phyloP scores from a whole-genome alignment of 176 grass and related monocot genomes.

The Chloris gayana region DNA sequence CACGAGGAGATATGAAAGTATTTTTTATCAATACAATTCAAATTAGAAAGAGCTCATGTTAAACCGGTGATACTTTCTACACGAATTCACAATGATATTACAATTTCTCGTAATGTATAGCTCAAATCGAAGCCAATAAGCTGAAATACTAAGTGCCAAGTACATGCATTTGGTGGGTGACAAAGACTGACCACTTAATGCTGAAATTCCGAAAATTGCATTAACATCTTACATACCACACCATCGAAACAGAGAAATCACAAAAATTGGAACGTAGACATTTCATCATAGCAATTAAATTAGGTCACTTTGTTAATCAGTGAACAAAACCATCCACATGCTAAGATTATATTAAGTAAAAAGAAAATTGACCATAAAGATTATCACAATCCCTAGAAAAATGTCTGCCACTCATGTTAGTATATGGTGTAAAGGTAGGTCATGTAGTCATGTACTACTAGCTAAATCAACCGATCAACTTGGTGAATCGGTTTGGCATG shows the following conservation, averaged over 20 bases:
- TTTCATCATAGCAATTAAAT: neutral
- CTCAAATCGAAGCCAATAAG: neutral
- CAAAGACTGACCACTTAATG: slow-evolving; percentile 10
- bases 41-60: neutral
- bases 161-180: neutral
- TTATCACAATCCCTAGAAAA: too few relatives aligned
- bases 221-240: neutral
- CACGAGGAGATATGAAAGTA: neutral
- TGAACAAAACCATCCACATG: neutral
- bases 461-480: too few relatives aligned
- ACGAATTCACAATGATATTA: neutral
- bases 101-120: neutral
- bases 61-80: neutral
- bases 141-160: neutral
- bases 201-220: neutral
- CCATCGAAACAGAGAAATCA: neutral
- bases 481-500: too few relatives aligned
- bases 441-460: too few relatives aligned
- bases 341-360: neutral
- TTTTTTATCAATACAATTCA: too few relatives aligned
- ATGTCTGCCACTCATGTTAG: too few relatives aligned
- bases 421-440: too few relatives aligned
- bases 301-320: neutral
- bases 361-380: neutral
- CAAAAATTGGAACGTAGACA: neutral